Evolutionary conservation across 306 rosid species (phyloP).

Genomic region (Astragalus glycyphyllos): DNA sequence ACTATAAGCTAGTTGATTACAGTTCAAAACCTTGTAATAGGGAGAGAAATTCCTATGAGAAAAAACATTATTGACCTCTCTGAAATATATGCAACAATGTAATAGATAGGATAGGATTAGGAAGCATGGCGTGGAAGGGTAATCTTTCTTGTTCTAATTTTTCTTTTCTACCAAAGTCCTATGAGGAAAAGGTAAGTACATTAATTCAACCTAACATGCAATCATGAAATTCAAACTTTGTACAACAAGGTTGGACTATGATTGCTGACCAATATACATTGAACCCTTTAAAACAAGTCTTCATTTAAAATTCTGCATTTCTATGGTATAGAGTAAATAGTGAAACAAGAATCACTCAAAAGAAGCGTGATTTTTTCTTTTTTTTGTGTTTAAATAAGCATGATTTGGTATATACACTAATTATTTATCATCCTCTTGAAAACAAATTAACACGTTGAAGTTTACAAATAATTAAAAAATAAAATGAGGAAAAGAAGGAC

Average conservation of each 20-base stretch:
- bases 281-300: not conserved
- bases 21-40: not conserved
- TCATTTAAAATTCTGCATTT: conserved; percentile 12
- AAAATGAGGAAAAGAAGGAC: too few relatives aligned
- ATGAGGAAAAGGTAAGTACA: not conserved
- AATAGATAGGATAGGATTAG: not conserved
- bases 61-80: not conserved
- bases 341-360: not conserved
- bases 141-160: not conserved
- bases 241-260: not conserved
- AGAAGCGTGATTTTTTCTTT: too few relatives aligned
- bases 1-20: too few relatives aligned
- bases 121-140: not conserved
- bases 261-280: not conserved
- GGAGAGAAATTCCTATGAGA: not conserved
- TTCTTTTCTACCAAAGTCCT: not conserved
- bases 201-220: not conserved
- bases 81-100: not conserved
- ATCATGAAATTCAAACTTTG: conserved; percentile 5
- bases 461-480: too few relatives aligned
- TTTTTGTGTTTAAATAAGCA: too few relatives aligned
- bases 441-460: too few relatives aligned
- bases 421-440: too few relatives aligned
- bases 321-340: not conserved
- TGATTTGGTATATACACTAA: too few relatives aligned